Evolutionary conservation across 768 basidiomycete genomes (phyloP).

Genomic region (Russula earlei): DNA sequence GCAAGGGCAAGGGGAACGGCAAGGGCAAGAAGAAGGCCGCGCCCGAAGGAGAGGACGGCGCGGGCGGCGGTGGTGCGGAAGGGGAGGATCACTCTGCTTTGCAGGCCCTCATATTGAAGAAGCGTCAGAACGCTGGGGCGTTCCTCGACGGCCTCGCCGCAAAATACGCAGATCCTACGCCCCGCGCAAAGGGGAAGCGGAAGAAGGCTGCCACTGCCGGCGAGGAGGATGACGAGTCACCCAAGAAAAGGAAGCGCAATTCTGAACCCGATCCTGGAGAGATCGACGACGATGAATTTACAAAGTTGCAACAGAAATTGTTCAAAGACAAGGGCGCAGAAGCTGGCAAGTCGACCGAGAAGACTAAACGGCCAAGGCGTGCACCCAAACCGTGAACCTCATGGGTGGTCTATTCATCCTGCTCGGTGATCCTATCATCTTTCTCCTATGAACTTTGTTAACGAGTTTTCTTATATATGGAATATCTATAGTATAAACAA

Average conservation of each 20-base stretch:
- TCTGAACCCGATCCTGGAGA: conserved; percentile 39
- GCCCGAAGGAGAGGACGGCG: conserved; percentile 29
- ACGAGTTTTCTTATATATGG: background rate
- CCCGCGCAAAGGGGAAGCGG: conserved; percentile 31
- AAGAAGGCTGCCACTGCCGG: conserved; percentile 36
- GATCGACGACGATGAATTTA: conserved; percentile 58
- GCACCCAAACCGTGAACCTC: conserved; percentile 3
- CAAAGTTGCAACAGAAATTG: conserved; percentile 47
- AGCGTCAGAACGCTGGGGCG: conserved; percentile 55
- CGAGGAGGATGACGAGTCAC: conserved; percentile 32
- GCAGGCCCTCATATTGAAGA: conserved; percentile 74
- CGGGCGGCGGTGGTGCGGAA: conserved; percentile 58
- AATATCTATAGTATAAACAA: background rate
- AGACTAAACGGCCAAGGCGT: conserved; percentile 11
- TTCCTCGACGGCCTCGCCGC: conserved; percentile 70
- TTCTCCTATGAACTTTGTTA: background rate
- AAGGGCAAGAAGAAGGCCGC: conserved; percentile 38
- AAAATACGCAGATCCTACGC: conserved; percentile 53
- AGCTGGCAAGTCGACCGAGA: conserved; percentile 4
- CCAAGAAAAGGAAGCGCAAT: conserved; percentile 39
- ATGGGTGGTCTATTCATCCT: background rate
- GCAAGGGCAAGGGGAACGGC: conserved; percentile 37
- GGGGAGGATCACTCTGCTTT: conserved; percentile 61
- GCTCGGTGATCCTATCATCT: background rate
- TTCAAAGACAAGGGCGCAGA: conserved; percentile 33